Evolutionary conservation across 179 eudicot species (phyloP), one percentile per base, ranked within the genome.

Genomic region (Silene noctiflora): DNA sequence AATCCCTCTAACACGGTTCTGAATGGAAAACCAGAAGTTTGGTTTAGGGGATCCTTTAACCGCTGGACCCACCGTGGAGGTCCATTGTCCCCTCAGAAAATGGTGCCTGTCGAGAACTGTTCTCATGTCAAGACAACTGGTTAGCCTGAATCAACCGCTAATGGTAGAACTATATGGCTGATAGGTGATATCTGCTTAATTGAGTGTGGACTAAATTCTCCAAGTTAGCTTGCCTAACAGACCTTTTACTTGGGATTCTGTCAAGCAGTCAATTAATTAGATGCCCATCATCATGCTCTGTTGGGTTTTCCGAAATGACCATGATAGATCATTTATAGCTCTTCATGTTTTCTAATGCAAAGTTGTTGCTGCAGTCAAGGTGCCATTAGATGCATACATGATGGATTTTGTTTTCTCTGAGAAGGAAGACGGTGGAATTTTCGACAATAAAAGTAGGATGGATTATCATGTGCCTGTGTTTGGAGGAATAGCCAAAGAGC

Each of bases 321-420:
- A 48, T 12, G 7, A 55, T 56, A 65, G 67, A 64, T 35, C 59
- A 55, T 55, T 16, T 17, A 17, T 14, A 55, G 59, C 20, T 55
- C 48, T 51, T 67, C 61, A 68, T 68, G 55, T 67, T 42, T 51
- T 65, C 77, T 84, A 72, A 77, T 71, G 64, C 65, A 58, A 74
- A 31, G 55, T 39, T 69, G 48, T 71, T 27, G 74, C 78, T 87
- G 81, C 87, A 96, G 99, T 96, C 80, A 93, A 91, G 92, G 96
- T 96, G 80, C 99, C 99, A 72, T 51, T 91, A 83, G 99, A 96
- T 88, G 97, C 98, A 66, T 96, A 90, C 83, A 81, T 93, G 97
- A 90, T 96, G 97, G 99, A 96, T 80, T 96, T 96, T 76, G 99
- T 96, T 19, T 93, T 96, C 85, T 91, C 94, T 22, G 99, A 96